Percentiles rank a stretch among this genome's conserved stretches.
Evolutionary conservation across 2,329 filamentous ascomycete species (phyloP).

Genomic region (Hymenoscyphus fraxineus): DNA sequence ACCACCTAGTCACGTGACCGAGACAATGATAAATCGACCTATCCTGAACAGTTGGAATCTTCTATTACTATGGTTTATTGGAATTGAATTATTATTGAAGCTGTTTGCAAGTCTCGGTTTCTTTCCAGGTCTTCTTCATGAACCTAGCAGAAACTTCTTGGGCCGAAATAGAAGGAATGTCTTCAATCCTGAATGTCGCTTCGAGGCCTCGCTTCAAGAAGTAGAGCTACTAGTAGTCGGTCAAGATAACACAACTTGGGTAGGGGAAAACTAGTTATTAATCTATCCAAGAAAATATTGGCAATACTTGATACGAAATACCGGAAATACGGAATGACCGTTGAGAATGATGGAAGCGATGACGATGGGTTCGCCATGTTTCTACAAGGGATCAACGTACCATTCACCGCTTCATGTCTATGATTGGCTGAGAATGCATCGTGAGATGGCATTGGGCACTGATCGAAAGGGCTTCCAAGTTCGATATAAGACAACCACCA

Average conservation of each 20-base stretch:
- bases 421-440: conserved; percentile 8
- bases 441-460: conserved; percentile 12
- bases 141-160: no score
- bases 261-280: background rate
- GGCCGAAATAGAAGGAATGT: no score
- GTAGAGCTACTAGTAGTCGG: conserved; percentile 11
- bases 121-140: no score
- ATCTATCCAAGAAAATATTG: background rate
- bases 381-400: background rate
- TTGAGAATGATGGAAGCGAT: background rate
- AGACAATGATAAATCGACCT: background rate
- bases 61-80: no score
- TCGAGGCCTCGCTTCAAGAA: background rate
- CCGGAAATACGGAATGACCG: background rate
- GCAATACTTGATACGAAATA: background rate
- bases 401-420: conserved; percentile 5
- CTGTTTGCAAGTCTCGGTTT: no score
- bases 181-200: background rate
- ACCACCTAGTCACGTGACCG: background rate
- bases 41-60: background rate
- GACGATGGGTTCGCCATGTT: conserved; percentile 5
- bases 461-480: background rate
- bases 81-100: no score
- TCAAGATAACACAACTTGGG: conserved; percentile 7
- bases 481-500: background rate